phyloP scores from a whole-genome alignment of 176 grass and related monocot species.

The Oryza meridionalis region DNA sequence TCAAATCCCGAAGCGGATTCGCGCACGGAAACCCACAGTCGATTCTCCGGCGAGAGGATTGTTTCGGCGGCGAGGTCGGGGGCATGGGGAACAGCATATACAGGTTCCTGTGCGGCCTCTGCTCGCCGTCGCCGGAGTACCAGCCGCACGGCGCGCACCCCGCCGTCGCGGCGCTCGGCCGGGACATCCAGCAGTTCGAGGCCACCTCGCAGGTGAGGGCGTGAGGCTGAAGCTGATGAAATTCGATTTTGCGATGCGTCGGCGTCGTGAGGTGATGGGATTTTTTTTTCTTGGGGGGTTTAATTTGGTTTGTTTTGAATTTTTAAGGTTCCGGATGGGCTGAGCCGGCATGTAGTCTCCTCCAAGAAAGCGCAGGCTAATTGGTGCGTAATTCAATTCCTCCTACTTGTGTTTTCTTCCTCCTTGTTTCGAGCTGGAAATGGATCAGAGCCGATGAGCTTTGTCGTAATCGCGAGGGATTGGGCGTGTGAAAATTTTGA shows the following conservation, averaged over 20 bases:
- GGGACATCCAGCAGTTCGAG: constrained; percentile 66
- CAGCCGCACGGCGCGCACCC: constrained; percentile 45
- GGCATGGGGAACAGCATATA: constrained; percentile 88
- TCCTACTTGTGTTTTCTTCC: not conserved
- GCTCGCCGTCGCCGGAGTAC: constrained; percentile 24
- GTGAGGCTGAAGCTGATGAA: constrained; percentile 10
- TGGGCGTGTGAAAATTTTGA: not conserved
- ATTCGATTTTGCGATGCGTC: not conserved
- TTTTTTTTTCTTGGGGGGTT: not conserved
- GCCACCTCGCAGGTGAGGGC: constrained; percentile 70
- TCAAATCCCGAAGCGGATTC: constrained; percentile 54
- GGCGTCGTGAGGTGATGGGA: not conserved
- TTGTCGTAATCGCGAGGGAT: not conserved
- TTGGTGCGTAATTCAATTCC: constrained; percentile 47
- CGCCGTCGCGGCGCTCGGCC: constrained; percentile 64
- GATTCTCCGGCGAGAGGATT: not conserved
- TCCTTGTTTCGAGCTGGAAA: not conserved
- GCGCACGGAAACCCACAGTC: not conserved
- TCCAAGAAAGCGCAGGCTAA: constrained; percentile 92
- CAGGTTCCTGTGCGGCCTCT: constrained; percentile 59
- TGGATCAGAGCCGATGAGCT: not conserved
- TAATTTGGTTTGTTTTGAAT: constrained; percentile 12
- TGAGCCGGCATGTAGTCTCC: constrained; percentile 73
- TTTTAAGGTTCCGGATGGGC: constrained; percentile 69
- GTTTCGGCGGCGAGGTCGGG: not conserved